Percentiles rank a stretch among this genome's conserved stretches.
These are phyloP conservation scores for Vaccinium corymbosum DNA, from an alignment of 148 eudicot species.

Conservation along the genomic window DNA sequence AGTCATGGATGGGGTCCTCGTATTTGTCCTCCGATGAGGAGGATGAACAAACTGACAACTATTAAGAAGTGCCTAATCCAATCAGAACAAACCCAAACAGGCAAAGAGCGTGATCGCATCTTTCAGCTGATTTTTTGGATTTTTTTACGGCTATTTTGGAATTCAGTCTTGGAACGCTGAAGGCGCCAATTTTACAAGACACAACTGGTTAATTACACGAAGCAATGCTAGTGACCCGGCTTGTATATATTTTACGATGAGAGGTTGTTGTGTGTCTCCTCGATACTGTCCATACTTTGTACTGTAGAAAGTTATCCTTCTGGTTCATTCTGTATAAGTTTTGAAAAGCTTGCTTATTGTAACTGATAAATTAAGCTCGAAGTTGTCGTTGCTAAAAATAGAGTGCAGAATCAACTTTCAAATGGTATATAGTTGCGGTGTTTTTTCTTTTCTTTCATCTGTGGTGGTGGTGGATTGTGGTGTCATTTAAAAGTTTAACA, in stretches of 20 bases:
- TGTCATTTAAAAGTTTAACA: not conserved
- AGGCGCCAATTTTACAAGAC: not conserved
- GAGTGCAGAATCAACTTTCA: not conserved
- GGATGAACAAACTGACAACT: constrained; percentile 56
- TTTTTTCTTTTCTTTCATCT: not conserved
- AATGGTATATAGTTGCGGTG: constrained; percentile 9
- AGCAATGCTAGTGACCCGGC: not conserved
- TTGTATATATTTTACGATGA: not conserved
- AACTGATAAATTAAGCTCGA: not conserved
- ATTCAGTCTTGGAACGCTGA: not conserved
- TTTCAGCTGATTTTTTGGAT: not conserved
- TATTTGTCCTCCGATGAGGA: constrained; percentile 87
- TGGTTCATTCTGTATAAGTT: not conserved
- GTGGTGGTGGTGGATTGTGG: not conserved
- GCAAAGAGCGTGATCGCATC: constrained; percentile 32
- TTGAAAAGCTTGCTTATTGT: not conserved
- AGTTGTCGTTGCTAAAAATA: not conserved
- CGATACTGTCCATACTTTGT: constrained; percentile 8
- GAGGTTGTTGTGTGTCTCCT: constrained; percentile 8
- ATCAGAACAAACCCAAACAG: constrained; percentile 30
- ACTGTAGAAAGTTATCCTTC: not conserved
- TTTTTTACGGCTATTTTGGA: not conserved
- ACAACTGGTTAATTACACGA: not conserved
- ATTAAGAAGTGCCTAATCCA: constrained; percentile 40
- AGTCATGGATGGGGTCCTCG: constrained; percentile 91